These are phyloP conservation scores for Cercospora zeae-maydis DNA, from an alignment of 2,329 filamentous ascomycete species.

Conservation along the genomic window DNA sequence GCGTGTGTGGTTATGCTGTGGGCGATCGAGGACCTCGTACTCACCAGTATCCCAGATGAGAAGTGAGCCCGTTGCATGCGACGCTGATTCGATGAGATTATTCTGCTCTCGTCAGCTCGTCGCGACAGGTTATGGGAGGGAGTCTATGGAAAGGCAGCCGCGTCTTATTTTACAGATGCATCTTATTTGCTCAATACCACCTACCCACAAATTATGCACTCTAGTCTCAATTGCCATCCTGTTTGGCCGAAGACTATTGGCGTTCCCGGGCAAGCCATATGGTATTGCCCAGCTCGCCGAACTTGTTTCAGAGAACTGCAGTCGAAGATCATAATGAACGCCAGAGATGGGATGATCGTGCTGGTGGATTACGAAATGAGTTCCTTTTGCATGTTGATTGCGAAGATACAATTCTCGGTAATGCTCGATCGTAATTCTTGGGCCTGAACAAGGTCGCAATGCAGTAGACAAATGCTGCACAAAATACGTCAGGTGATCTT, in stretches of 20 bases:
- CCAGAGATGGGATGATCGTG: conserved; percentile 68
- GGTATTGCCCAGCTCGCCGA: conserved; percentile 56
- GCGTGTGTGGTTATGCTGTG: conserved; percentile 23
- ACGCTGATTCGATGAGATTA: conserved; percentile 45
- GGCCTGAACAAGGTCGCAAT: conserved; percentile 26
- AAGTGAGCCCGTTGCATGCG: conserved; percentile 42
- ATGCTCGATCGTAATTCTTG: conserved; percentile 41
- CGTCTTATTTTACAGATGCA: neutral
- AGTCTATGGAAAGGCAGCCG: neutral
- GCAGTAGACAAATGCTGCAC: conserved; percentile 40
- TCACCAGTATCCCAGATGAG: conserved; percentile 48
- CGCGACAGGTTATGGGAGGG: neutral
- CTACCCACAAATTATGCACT: conserved; percentile 44
- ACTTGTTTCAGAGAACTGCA: conserved; percentile 66
- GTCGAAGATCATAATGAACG: conserved; percentile 57
- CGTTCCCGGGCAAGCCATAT: conserved; percentile 44
- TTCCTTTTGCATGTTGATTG: conserved; percentile 46
- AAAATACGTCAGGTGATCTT: conserved; percentile 50
- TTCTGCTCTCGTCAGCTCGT: conserved; percentile 36
- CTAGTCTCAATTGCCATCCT: conserved; percentile 47
- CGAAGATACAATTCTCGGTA: conserved; percentile 48
- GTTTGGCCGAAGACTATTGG: conserved; percentile 39
- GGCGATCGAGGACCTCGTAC: conserved; percentile 39
- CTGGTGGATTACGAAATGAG: conserved; percentile 65
- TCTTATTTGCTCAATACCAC: conserved; percentile 6